phyloP scores from a whole-genome alignment of 257 asterid species.

The Leonotis leonurus region DNA sequence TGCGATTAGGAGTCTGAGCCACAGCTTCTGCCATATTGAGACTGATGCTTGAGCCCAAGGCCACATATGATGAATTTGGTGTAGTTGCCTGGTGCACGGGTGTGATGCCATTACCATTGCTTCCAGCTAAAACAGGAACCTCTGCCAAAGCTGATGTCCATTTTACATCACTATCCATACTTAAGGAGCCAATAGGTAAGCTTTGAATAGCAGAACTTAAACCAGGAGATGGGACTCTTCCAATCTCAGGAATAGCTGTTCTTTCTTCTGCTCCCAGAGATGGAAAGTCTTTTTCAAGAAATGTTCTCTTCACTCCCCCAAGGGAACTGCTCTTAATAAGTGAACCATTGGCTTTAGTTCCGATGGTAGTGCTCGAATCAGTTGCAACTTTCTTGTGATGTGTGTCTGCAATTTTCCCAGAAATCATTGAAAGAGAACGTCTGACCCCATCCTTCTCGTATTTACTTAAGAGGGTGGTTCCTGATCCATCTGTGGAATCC shows the following conservation, averaged over 20 bases:
- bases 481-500: constrained; percentile 27
- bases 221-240: constrained; percentile 71
- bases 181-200: constrained; percentile 40
- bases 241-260: constrained; percentile 36
- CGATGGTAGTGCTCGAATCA: constrained; percentile 14
- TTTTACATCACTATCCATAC: constrained; percentile 43
- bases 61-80: constrained; percentile 25
- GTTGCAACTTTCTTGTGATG: constrained; percentile 32
- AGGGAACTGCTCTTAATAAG: constrained; percentile 25
- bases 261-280: constrained; percentile 55
- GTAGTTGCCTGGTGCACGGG: constrained; percentile 35
- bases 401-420: constrained; percentile 33
- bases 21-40: constrained; percentile 83
- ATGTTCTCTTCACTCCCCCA: constrained; percentile 30
- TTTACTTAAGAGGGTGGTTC: constrained; percentile 22
- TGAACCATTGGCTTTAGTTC: constrained; percentile 20
- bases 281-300: constrained; percentile 54
- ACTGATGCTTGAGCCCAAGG: constrained; percentile 29
- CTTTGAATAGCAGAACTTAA: constrained; percentile 42
- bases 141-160: constrained; percentile 84
- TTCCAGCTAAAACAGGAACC: constrained; percentile 41
- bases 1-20: constrained; percentile 56
- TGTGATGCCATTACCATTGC: constrained; percentile 29
- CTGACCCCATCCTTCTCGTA: constrained; percentile 29
- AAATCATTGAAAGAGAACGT: constrained; percentile 41